Conservation (phyloP, 805 yeast species). For the Lipomyces kockii region DNA sequence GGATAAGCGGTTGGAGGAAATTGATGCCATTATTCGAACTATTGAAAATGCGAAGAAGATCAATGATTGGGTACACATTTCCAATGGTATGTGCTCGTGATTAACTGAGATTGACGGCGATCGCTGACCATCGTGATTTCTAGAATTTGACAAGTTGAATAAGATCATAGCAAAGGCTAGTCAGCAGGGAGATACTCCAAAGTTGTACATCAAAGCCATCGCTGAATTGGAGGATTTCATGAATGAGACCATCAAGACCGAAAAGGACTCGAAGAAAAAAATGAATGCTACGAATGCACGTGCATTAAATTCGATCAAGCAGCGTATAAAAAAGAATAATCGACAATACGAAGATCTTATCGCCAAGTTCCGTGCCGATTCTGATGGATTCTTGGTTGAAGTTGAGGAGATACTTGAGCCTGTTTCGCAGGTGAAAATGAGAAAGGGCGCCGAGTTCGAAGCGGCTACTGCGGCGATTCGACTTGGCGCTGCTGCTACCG, state of each 20-base stretch:
- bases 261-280: conserved; percentile 64
- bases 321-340: conserved; percentile 79
- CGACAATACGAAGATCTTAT: conserved; percentile 70
- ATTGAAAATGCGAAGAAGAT: conserved; percentile 70
- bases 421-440: conserved; percentile 28
- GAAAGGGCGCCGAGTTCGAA: conserved; percentile 41
- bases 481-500: conserved; percentile 44
- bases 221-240: conserved; percentile 74
- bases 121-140: conserved; percentile 7
- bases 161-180: conserved; percentile 68
- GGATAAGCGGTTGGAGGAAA: conserved; percentile 89
- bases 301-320: conserved; percentile 84
- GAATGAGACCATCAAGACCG: conserved; percentile 55
- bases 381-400: conserved; percentile 72
- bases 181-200: conserved; percentile 80
- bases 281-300: conserved; percentile 81
- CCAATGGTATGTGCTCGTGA: conserved; percentile 44
- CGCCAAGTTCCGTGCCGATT: conserved; percentile 65
- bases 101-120: neutral
- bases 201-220: conserved; percentile 67
- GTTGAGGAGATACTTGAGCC: conserved; percentile 25
- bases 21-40: conserved; percentile 65
- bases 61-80: conserved; percentile 78
- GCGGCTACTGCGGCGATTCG: conserved; percentile 43
- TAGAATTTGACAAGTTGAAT: conserved; percentile 77